Evolutionary conservation across 352 stramenopile genomes (phyloP).

Genomic region (Phytophthora parvispora): DNA sequence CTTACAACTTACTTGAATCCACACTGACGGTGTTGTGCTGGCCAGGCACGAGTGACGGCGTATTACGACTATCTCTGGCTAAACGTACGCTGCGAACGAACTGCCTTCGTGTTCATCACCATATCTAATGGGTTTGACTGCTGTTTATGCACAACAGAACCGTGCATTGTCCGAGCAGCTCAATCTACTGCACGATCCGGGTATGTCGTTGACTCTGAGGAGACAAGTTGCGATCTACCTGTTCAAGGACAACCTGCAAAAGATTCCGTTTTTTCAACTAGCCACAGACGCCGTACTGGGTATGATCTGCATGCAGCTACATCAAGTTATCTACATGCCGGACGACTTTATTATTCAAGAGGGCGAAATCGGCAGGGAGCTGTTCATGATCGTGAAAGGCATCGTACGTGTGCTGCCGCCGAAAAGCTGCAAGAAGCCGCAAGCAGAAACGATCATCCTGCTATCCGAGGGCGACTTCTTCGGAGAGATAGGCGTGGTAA

Average conservation of each 20-base stretch:
- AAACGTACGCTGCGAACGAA: conserved; percentile 56
- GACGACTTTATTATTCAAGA: conserved; percentile 74
- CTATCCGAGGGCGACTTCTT: conserved; percentile 76
- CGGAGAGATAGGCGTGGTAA: conserved; percentile 71
- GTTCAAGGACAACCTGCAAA: conserved; percentile 77
- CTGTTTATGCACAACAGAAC: conserved; percentile 42
- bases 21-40: not conserved
- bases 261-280: conserved; percentile 79
- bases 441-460: conserved; percentile 56
- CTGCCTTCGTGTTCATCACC: too few relatives aligned
- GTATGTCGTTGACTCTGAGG: conserved; percentile 69
- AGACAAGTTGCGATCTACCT: conserved; percentile 77
- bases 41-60: conserved; percentile 53
- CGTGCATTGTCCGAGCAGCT: conserved; percentile 70
- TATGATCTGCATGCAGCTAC: conserved; percentile 81
- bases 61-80: conserved; percentile 85
- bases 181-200: conserved; percentile 63
- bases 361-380: conserved; percentile 71
- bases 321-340: conserved; percentile 75
- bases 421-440: conserved; percentile 30
- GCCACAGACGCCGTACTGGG: conserved; percentile 66
- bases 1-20: not conserved
- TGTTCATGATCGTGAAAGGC: conserved; percentile 83
- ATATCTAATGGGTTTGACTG: not conserved
- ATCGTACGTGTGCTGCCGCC: conserved; percentile 69